Percentiles rank a stretch among this genome's conserved stretches.
Evolutionary conservation across 1,139 yeast genomes (phyloP).

Genomic region (Scheffersomyces stambukii): DNA sequence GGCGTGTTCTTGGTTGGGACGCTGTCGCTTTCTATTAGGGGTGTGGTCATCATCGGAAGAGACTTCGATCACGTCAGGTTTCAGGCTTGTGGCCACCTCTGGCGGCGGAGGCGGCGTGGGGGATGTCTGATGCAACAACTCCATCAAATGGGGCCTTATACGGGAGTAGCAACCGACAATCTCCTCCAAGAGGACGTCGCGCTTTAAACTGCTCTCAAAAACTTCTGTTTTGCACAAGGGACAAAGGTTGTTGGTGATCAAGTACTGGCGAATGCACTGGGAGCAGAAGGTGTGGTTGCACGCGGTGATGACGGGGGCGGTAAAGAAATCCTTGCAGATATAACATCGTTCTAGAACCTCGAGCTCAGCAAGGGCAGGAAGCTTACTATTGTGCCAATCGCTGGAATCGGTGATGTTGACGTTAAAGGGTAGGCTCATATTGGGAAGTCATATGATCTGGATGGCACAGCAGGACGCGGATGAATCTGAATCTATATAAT

Average conservation of each 20-base stretch:
- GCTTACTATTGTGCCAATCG: conserved; percentile 55
- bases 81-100: too few relatives aligned
- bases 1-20: too few relatives aligned
- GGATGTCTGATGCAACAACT: conserved; percentile 15
- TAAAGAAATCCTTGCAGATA: conserved; percentile 83
- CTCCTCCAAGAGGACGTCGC: conserved; percentile 73
- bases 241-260: conserved; percentile 58
- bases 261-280: conserved; percentile 72
- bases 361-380: conserved; percentile 57
- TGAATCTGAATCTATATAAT: too few relatives aligned
- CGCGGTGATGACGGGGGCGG: conserved; percentile 78
- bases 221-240: conserved; percentile 77
- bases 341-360: conserved; percentile 79
- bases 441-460: too few relatives aligned
- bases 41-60: conserved; percentile 12
- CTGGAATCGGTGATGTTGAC: conserved; percentile 55
- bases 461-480: too few relatives aligned
- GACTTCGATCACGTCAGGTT: conserved; percentile 17
- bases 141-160: conserved; percentile 37
- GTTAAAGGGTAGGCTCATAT: too few relatives aligned
- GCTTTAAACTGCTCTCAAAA: conserved; percentile 65
- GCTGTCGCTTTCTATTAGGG: conserved; percentile 4
- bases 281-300: conserved; percentile 94
- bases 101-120: too few relatives aligned
- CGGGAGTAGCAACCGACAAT: conserved; percentile 52